Conservation (phyloP, 306 rosid species). For the Cucurbita pepo region DNA sequence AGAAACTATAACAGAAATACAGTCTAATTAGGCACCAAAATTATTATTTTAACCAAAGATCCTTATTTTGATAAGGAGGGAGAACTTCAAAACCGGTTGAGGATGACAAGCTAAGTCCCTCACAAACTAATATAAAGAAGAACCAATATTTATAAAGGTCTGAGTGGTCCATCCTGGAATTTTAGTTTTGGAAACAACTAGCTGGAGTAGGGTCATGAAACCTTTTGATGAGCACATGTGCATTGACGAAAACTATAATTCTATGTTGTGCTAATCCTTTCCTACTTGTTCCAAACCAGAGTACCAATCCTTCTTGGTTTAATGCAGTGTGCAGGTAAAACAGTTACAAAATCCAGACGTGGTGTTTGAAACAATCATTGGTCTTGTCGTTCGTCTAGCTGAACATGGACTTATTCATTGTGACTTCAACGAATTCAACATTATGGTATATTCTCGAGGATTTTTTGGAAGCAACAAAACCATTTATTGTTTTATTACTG, state of each 20-base stretch:
- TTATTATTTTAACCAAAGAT: neutral
- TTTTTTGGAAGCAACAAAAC: neutral
- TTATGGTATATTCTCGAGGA: conserved; percentile 47
- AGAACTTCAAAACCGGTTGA: neutral
- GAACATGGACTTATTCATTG: conserved; percentile 94
- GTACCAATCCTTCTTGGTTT: conserved; percentile 10
- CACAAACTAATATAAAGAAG: neutral
- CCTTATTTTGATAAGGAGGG: neutral
- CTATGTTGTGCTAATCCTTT: neutral
- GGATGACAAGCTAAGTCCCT: neutral
- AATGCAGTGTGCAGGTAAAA: conserved; percentile 75
- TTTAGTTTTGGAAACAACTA: neutral
- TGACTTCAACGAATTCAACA: conserved; percentile 87
- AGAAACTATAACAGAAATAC: neutral
- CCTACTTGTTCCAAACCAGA: neutral
- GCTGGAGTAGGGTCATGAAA: neutral
- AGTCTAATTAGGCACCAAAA: neutral
- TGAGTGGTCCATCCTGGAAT: neutral
- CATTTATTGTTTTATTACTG: neutral
- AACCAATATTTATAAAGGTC: neutral
- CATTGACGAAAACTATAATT: neutral
- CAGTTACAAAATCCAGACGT: conserved; percentile 64
- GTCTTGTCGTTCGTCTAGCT: conserved; percentile 62
- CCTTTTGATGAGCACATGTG: neutral
- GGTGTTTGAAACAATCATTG: conserved; percentile 67